Conservation (phyloP, 805 yeast genomes). For the Saccharomycopsis oosterbeekiorum region DNA sequence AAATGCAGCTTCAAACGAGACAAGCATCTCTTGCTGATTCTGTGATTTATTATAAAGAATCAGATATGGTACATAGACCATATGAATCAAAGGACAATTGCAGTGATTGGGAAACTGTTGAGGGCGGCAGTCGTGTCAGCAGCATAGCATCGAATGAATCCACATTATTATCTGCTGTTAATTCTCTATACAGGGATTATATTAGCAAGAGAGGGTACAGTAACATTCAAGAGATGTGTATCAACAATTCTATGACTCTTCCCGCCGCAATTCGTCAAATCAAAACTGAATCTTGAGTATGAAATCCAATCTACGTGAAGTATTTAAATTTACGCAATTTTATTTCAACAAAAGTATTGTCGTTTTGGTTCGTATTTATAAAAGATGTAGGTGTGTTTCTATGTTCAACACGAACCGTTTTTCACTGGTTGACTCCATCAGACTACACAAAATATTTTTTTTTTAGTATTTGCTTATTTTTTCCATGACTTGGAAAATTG, state of each 20-base stretch:
- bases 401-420: no score
- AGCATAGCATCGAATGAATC: slow-evolving; percentile 4
- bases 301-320: not conserved
- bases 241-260: slow-evolving; percentile 6
- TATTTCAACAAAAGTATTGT: no score
- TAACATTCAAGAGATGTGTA: slow-evolving; percentile 16
- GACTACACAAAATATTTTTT: no score
- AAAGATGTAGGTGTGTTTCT: no score
- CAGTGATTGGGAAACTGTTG: slow-evolving; percentile 13
- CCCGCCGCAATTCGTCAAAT: slow-evolving; percentile 15
- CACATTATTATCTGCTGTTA: slow-evolving; percentile 17
- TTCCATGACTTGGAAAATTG: no score
- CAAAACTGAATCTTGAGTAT: slow-evolving; percentile 1
- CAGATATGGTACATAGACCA: slow-evolving; percentile 15
- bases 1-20: slow-evolving; percentile 4
- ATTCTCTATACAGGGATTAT: slow-evolving; percentile 17
- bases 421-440: no score
- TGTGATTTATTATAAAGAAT: slow-evolving; percentile 16
- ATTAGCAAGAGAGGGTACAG: slow-evolving; percentile 11
- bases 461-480: no score
- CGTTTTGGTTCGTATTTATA: no score
- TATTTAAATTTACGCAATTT: no score
- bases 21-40: slow-evolving; percentile 5
- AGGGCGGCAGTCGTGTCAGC: not conserved
- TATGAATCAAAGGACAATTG: not conserved